Base-by-base conservation (phyloP, 2,329 filamentous ascomycete genomes). In the Pyrenochaeta sp. region DNA sequence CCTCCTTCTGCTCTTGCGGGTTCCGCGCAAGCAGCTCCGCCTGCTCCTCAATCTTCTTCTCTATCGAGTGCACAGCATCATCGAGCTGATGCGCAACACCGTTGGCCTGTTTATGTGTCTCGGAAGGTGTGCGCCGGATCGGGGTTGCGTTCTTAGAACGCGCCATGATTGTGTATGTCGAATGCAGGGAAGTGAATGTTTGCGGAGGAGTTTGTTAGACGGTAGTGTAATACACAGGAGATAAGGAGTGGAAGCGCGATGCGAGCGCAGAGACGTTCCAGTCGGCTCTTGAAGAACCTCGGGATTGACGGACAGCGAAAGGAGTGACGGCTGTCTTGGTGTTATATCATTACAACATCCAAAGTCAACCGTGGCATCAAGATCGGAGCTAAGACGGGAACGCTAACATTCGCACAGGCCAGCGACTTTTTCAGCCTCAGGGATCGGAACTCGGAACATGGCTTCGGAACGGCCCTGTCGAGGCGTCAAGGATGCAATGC, bases 1-100 rank as follows among this genome's bases (percentile, higher is more conserved):
- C 67, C 56, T 75, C 65, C 53, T 69, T 75, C 60, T 73, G 69
- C 58, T 73, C 69, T 35, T 61, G 56, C 2, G 70, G 70, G 45
- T 73, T 66, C 15, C 72, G 60, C 49, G 72, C 73, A 47, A 65
- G 64, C 12, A 68, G 49, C 43, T 73, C 66, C 2, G 68, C 69
- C 39, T 67, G 65, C 39, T 71, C 60, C 40, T 72, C 72, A 21
- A 73, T 56, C 52, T 64, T 65, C 51, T 67, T 63, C 49, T 75
- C 69, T 21, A 72, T 55, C 10, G 56, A 65, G 42, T 72, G 66
- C 3, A 68, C 58, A 14, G 66, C 68, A 42, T 63, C 66, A 32
- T 66, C 63, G 14, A 65, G 41, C 17, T 64, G 64, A 14, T 64
- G 67, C 37, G 53, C 46, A 6, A 56, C 51, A 44, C 65, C 64